Conservation (phyloP, 2,329 filamentous ascomycete genomes). For the Penicillium occitanis region DNA sequence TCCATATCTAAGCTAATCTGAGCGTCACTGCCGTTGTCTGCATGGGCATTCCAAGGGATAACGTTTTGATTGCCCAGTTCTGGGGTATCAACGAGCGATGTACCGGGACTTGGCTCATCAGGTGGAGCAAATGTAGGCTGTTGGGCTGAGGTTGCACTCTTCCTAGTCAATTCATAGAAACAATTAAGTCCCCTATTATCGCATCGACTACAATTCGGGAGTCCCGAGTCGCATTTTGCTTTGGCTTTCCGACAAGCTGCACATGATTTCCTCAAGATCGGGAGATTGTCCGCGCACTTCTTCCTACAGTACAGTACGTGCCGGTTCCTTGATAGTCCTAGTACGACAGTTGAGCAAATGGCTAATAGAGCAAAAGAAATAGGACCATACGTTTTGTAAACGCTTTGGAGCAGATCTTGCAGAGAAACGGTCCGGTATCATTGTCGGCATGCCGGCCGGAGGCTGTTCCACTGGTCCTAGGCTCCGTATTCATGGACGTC, state of each 20-base stretch:
- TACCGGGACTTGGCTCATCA: background rate
- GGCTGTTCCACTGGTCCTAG: background rate
- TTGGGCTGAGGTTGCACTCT: background rate
- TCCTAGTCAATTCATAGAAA: background rate
- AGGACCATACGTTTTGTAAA: background rate
- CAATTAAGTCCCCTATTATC: background rate
- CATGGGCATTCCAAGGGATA: background rate
- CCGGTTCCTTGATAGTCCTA: background rate
- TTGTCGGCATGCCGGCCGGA: background rate
- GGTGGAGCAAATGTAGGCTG: background rate
- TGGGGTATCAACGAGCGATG: background rate
- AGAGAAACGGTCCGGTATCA: background rate
- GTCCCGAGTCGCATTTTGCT: background rate
- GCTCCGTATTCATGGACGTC: background rate
- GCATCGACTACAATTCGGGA: background rate
- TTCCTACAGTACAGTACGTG: background rate
- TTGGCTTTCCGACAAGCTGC: conserved; percentile 1
- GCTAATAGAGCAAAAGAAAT: background rate
- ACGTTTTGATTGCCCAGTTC: background rate
- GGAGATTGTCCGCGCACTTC: background rate
- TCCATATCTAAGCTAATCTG: background rate
- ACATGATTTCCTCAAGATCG: background rate
- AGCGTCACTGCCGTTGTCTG: background rate
- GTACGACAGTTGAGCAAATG: background rate
- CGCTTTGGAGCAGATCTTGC: background rate